Conservation (phyloP, 768 basidiomycete genomes). For the Candolleomyces aberdarensis region DNA sequence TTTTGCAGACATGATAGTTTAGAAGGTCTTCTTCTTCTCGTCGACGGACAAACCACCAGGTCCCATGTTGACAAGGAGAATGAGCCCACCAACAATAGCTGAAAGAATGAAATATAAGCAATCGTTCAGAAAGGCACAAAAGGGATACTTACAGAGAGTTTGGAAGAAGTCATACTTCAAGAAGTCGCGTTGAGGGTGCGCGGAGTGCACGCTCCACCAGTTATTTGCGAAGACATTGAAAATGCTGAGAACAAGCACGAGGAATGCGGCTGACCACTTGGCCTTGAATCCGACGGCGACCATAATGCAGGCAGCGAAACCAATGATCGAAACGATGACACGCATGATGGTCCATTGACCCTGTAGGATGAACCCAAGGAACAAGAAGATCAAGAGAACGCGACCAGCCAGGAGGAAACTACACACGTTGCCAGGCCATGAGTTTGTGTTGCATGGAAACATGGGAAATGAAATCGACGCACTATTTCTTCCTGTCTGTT, state of each 20-base stretch:
- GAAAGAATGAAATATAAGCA: conserved; percentile 6
- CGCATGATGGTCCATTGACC: conserved; percentile 88
- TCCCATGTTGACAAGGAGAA: conserved; percentile 97
- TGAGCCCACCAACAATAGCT: conserved; percentile 95
- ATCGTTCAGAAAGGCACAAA: not conserved
- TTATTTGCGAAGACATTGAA: conserved; percentile 99
- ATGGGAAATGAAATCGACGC: conserved; percentile 22
- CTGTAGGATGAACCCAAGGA: conserved; percentile 95
- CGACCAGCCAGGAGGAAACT: conserved; percentile 98
- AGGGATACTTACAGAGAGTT: conserved; percentile 62
- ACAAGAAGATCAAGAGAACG: conserved; percentile 96
- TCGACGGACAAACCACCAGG: conserved; percentile 96
- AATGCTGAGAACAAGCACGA: conserved; percentile 84
- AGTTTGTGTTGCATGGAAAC: not conserved
- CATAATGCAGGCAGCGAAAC: conserved; percentile 90
- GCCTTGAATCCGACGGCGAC: conserved; percentile 99
- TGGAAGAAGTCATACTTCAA: conserved; percentile 99
- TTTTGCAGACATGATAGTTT: conserved; percentile 12
- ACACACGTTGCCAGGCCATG: conserved; percentile 5
- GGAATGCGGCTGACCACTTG: conserved; percentile 96
- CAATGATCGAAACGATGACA: conserved; percentile 84
- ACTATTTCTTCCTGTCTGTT: conserved; percentile 99
- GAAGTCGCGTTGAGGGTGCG: conserved; percentile 96
- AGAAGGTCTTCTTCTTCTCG: conserved; percentile 98
- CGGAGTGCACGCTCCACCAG: conserved; percentile 92